Percentiles rank a stretch among this genome's conserved stretches.
Conservation (phyloP, 768 basidiomycete species). For the Boletales sp. region DNA sequence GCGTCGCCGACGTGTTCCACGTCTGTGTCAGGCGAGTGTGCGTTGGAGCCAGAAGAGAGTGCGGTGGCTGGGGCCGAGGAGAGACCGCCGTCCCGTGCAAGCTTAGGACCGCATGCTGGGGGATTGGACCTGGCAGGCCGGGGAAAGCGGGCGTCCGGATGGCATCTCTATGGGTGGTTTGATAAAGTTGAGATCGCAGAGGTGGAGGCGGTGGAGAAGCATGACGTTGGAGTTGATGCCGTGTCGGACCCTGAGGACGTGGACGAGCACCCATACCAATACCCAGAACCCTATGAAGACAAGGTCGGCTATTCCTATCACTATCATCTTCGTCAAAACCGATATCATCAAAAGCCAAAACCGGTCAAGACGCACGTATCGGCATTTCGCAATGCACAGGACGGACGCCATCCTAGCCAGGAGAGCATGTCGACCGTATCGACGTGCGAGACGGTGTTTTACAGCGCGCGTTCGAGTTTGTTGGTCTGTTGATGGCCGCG, state of each 20-base stretch:
- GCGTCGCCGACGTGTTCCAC: conserved; percentile 23
- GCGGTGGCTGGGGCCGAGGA: neutral
- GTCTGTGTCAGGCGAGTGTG: neutral
- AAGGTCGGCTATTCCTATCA: neutral
- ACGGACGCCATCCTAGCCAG: conserved; percentile 21
- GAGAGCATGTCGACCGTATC: conserved; percentile 23
- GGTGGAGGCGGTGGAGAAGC: neutral
- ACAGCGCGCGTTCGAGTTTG: conserved; percentile 30
- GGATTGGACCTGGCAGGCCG: conserved; percentile 28
- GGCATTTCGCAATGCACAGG: conserved; percentile 9
- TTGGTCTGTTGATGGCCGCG: neutral
- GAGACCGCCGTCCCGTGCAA: conserved; percentile 18
- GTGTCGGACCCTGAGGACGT: too few species aligned
- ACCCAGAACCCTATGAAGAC: neutral
- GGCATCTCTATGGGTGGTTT: conserved; percentile 32
- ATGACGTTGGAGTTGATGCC: neutral
- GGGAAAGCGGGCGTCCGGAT: conserved; percentile 32
- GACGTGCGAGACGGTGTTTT: conserved; percentile 25
- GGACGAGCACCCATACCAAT: neutral
- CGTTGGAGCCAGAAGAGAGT: conserved; percentile 10
- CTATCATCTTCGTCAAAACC: too few species aligned
- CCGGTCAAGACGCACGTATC: conserved; percentile 10
- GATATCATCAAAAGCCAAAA: neutral
- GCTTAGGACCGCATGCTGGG: conserved; percentile 24
- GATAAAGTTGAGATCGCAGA: conserved; percentile 11